phyloP scores from a whole-genome alignment of 2,329 filamentous ascomycete genomes.

The Alternaria sp. region DNA sequence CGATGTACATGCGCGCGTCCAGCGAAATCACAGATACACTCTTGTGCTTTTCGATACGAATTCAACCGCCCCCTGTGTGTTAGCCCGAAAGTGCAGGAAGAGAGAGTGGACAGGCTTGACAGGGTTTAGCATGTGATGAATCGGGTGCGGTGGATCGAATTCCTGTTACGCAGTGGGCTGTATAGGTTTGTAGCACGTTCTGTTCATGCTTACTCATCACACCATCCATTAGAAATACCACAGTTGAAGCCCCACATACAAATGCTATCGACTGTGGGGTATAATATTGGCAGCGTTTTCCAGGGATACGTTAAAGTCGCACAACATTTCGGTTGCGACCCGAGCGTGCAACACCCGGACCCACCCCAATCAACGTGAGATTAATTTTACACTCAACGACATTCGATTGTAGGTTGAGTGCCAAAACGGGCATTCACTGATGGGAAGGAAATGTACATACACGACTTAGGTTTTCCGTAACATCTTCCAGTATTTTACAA shows the following conservation, averaged over 20 bases:
- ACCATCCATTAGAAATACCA: background rate
- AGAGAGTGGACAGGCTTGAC: background rate
- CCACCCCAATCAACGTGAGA: background rate
- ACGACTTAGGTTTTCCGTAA: background rate
- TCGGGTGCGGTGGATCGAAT: background rate
- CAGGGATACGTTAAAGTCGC: background rate
- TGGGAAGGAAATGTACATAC: background rate
- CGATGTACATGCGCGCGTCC: too few species aligned
- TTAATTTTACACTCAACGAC: background rate
- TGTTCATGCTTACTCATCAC: background rate
- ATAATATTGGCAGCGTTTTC: background rate
- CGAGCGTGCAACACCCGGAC: background rate
- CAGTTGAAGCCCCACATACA: background rate
- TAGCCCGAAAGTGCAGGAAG: background rate
- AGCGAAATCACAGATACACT: too few species aligned
- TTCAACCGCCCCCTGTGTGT: too few species aligned
- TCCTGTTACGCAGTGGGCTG: background rate
- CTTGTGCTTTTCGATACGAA: too few species aligned
- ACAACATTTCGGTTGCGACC: background rate
- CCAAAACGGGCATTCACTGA: background rate
- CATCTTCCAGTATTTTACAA: background rate
- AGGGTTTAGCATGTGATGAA: background rate
- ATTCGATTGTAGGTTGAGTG: background rate
- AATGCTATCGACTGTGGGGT: background rate
- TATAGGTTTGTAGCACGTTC: background rate